A percentile compares a stretch with the other conserved stretches of the same genome.
Evolutionary conservation across 768 basidiomycete species (phyloP).

Genomic region (Mycena polygramma): DNA sequence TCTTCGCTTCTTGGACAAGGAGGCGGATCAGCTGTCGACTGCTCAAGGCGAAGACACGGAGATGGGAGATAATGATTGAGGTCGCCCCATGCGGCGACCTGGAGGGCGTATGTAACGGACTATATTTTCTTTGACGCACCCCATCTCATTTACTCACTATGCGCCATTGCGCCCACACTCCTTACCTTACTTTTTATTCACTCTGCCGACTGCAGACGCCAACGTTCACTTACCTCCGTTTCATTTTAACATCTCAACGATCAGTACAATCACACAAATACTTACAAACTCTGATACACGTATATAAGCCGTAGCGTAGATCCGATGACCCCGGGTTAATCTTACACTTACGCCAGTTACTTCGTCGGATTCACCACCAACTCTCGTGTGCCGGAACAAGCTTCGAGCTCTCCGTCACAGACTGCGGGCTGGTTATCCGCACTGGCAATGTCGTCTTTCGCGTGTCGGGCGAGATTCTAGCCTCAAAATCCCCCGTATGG

Average conservation of each 20-base stretch:
- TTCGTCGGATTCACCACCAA: background rate
- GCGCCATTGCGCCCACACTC: background rate
- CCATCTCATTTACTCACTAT: background rate
- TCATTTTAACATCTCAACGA: background rate
- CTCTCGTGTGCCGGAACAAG: background rate
- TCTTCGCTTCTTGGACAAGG: background rate
- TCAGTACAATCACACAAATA: background rate
- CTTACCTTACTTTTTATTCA: background rate
- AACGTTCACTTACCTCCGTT: background rate
- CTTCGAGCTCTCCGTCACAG: slow-evolving; percentile 4
- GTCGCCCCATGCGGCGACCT: slow-evolving; percentile 5
- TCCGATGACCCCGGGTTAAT: background rate
- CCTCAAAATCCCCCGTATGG: slow-evolving; percentile 17
- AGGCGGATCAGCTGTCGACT: background rate
- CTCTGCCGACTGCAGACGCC: background rate
- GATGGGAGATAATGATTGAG: background rate
- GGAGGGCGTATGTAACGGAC: slow-evolving; percentile 21
- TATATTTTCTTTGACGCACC: background rate
- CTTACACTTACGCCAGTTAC: background rate
- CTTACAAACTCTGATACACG: background rate
- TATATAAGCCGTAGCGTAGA: slow-evolving; percentile 13
- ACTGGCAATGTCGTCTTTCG: slow-evolving; percentile 9
- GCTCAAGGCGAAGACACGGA: no score
- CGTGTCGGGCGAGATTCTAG: slow-evolving; percentile 22
- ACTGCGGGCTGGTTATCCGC: slow-evolving; percentile 22